Evolutionary conservation across 2,329 filamentous ascomycete species (phyloP).

Genomic region (Monilinia aucupariae): DNA sequence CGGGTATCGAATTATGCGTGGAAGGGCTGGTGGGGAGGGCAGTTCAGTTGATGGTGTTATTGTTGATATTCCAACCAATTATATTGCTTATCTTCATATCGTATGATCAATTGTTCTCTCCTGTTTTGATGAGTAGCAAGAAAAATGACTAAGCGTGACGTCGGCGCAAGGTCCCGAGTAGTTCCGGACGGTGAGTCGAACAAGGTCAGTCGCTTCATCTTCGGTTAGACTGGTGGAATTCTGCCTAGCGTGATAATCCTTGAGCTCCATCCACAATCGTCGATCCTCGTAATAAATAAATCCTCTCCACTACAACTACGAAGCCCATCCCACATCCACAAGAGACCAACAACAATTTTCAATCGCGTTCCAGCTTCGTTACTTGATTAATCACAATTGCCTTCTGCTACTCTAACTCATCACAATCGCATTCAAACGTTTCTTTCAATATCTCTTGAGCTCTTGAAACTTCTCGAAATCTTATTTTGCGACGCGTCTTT

Average conservation of each 20-base stretch:
- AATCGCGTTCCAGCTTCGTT: neutral
- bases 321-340: neutral
- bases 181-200: neutral
- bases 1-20: too few relatives aligned
- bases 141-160: too few relatives aligned
- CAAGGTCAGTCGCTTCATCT: neutral
- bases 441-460: neutral
- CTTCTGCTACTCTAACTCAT: neutral
- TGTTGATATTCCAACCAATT: too few relatives aligned
- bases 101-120: too few relatives aligned
- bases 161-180: neutral
- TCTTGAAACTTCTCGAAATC: neutral
- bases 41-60: too few relatives aligned
- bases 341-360: neutral
- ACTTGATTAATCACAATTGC: neutral
- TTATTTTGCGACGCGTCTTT: neutral
- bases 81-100: too few relatives aligned
- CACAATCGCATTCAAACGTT: neutral
- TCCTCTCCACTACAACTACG: neutral
- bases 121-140: too few relatives aligned
- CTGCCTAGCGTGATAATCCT: neutral
- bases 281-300: neutral
- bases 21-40: too few relatives aligned
- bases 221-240: neutral
- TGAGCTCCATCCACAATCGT: neutral